phyloP scores from a whole-genome alignment of 768 basidiomycete genomes.

The Tubosaeta sp. region DNA sequence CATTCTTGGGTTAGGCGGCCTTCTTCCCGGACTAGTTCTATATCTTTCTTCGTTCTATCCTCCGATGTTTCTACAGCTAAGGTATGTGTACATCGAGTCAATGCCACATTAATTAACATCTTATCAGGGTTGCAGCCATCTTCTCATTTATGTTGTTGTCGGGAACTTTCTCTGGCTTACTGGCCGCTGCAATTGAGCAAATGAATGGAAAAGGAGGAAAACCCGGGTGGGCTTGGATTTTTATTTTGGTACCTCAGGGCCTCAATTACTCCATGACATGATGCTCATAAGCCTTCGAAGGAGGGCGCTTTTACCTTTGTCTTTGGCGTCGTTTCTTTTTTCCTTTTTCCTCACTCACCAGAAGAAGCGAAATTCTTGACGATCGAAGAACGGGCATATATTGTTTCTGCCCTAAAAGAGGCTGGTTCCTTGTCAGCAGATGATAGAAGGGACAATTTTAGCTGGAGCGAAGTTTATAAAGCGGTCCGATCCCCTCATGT shows the following conservation, averaged over 20 bases:
- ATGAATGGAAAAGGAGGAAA: conserved; percentile 49
- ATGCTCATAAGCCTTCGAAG: conserved; percentile 11
- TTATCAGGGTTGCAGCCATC: conserved; percentile 34
- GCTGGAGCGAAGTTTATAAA: conserved; percentile 50
- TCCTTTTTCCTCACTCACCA: conserved; percentile 45
- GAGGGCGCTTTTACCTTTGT: conserved; percentile 62
- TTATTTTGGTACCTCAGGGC: conserved; percentile 41
- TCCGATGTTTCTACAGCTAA: conserved; percentile 24
- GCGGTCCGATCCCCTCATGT: conserved; percentile 52
- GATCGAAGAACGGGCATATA: conserved; percentile 44
- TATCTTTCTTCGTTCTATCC: conserved; percentile 51
- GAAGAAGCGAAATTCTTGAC: conserved; percentile 47
- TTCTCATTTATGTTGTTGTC: conserved; percentile 46
- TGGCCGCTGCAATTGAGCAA: conserved; percentile 53
- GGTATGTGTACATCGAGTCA: conserved; percentile 2
- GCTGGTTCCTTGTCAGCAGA: conserved; percentile 37
- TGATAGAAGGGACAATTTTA: conserved; percentile 42
- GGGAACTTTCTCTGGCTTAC: conserved; percentile 59
- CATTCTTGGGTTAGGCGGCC: conserved; percentile 38
- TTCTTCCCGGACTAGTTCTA: conserved; percentile 55
- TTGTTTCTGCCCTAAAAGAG: conserved; percentile 26
- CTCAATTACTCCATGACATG: not conserved
- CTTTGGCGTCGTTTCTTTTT: conserved; percentile 49
- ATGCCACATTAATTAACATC: not conserved
- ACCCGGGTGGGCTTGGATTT: conserved; percentile 62